Conservation (phyloP, 2,329 filamentous ascomycete species). For the Pseudogymnoascus destructans region DNA sequence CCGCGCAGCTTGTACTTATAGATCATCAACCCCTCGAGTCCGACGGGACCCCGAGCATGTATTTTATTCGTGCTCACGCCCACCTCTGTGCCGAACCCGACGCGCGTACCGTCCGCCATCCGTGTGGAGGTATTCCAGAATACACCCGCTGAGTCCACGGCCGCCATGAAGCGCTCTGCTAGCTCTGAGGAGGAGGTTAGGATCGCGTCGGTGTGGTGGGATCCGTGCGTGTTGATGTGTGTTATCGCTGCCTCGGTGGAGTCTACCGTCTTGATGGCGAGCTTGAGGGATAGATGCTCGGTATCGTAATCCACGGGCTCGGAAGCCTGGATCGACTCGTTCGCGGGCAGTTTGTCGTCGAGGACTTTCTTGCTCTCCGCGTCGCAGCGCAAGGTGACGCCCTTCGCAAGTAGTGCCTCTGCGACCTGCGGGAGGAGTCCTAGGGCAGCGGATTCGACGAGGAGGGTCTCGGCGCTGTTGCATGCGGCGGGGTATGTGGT, state of each 20-base stretch:
- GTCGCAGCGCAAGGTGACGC: slow-evolving; percentile 77
- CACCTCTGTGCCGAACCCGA: slow-evolving; percentile 95
- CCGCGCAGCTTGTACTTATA: slow-evolving; percentile 93
- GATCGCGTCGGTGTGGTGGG: slow-evolving; percentile 88
- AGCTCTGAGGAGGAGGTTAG: slow-evolving; percentile 54
- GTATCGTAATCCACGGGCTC: slow-evolving; percentile 65
- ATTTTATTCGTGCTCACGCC: slow-evolving; percentile 99
- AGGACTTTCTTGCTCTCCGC: slow-evolving; percentile 51
- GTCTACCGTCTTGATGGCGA: slow-evolving; percentile 71
- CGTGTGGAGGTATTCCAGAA: slow-evolving; percentile 96
- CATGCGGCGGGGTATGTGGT: slow-evolving; percentile 90
- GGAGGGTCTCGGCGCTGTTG: slow-evolving; percentile 83
- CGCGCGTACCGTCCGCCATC: slow-evolving; percentile 92
- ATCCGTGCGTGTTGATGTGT: slow-evolving; percentile 88
- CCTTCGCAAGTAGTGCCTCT: slow-evolving; percentile 58
- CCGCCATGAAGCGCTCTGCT: slow-evolving; percentile 72
- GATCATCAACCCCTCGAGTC: slow-evolving; percentile 86
- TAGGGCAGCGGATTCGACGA: slow-evolving; percentile 65
- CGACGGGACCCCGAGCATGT: slow-evolving; percentile 83
- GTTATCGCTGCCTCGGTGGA: slow-evolving; percentile 57
- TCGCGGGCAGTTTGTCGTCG: slow-evolving; percentile 31
- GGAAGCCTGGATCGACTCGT: slow-evolving; percentile 47
- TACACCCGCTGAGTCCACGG: slow-evolving; percentile 78
- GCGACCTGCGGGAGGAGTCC: slow-evolving; percentile 57
- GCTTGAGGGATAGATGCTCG: slow-evolving; percentile 73